phyloP scores from a whole-genome alignment of 2,329 filamentous ascomycete genomes.

The Seiridium cupressi region DNA sequence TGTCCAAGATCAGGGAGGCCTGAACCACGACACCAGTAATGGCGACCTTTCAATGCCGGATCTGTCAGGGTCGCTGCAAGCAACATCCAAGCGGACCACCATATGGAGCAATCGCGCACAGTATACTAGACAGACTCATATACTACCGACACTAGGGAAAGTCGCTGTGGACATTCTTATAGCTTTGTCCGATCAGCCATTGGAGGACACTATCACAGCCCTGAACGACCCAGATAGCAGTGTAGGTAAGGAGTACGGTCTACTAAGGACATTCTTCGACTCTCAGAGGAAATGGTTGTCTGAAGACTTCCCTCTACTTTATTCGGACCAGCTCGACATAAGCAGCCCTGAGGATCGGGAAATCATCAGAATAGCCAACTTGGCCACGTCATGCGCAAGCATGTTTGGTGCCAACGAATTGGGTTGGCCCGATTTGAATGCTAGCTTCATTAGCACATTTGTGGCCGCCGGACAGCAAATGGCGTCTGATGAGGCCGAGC shows the following conservation, averaged over 20 bases:
- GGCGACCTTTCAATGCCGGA: background rate
- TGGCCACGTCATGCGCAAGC: conserved; percentile 29
- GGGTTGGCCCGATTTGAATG: conserved; percentile 28
- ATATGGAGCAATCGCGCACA: conserved; percentile 30
- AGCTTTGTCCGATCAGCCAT: conserved; percentile 28
- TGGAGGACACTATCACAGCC: conserved; percentile 31
- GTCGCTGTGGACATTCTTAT: conserved; percentile 30
- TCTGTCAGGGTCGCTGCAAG: background rate
- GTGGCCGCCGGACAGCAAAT: conserved; percentile 24
- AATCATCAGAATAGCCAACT: conserved; percentile 28
- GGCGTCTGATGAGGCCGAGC: conserved; percentile 26
- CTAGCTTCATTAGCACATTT: conserved; percentile 28
- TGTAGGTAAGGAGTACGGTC: conserved; percentile 25
- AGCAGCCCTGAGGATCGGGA: conserved; percentile 21
- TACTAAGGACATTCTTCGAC: conserved; percentile 25
- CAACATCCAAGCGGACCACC: conserved; percentile 15
- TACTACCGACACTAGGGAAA: conserved; percentile 28
- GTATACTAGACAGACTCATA: conserved; percentile 30
- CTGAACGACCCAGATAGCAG: conserved; percentile 24
- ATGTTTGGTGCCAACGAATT: conserved; percentile 31
- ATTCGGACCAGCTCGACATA: conserved; percentile 23
- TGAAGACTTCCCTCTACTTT: conserved; percentile 20
- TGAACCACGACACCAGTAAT: conserved; percentile 12
- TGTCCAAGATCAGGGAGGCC: background rate
- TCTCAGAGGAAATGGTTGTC: conserved; percentile 24